Evolutionary conservation across 73 alveolate genomes (phyloP), one percentile per base, ranked within the genome.

Genomic region (Paraurostyla sp.): DNA sequence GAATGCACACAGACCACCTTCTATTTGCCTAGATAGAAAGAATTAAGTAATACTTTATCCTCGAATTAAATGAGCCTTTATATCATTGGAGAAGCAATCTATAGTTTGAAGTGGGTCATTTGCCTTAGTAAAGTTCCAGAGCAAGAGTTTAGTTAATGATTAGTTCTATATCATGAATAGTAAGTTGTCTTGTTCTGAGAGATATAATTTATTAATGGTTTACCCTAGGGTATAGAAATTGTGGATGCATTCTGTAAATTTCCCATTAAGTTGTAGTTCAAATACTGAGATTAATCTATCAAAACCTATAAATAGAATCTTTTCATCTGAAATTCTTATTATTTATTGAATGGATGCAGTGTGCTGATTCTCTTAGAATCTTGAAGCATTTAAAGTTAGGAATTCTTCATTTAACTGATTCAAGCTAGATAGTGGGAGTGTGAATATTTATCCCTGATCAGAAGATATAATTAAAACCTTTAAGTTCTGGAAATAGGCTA

Each of bases 321-420:
- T 1, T 38, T 65, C 25, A n/a, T 65, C 36, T 13, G 82, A 65
- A 1, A 65, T 65, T 11, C 41, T 3, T 36, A 65, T 29, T 11
- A 65, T 3, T 22, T 25, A 6, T 22, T 65, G 58, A 9, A 65
- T 65, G 13, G 58, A 65, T 3, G 82, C 25, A 9, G 82, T 38
- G 58, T 65, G 82, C 9, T 32, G 29, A 65, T 65, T 65, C 41
- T 65, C 82, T 23, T 65, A 40, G 6, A 65, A 65, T 35, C 41
- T 65, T 45, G 56, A 20, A 20, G 69, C 36, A 54, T n/a, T n/a
- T n/a, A n/a, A n/a, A n/a, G n/a, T n/a, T n/a, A n/a, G n/a, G n/a
- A n/a, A n/a, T n/a, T n/a, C n/a, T n/a, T n/a, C n/a, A n/a, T n/a
- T n/a, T n/a, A n/a, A n/a, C n/a, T n/a, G n/a, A n/a, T n/a, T n/a